phyloP scores from a whole-genome alignment of 1,139 yeast genomes.

The Scheffersomyces cryptocercus region DNA sequence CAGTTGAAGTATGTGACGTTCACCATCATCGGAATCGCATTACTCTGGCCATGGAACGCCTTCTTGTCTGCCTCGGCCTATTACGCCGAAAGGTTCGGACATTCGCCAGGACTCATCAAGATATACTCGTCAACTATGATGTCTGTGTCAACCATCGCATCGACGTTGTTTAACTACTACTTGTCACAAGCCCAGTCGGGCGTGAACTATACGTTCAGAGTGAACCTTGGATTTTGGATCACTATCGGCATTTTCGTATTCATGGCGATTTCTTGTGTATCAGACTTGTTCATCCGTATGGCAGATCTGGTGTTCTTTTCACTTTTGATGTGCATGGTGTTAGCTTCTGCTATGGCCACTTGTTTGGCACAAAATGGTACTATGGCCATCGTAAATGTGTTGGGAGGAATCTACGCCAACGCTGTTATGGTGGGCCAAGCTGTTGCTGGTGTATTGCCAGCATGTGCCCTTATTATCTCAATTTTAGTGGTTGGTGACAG shows the following conservation, averaged over 20 bases:
- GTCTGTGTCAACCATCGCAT: conserved; percentile 79
- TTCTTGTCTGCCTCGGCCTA: conserved; percentile 84
- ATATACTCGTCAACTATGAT: conserved; percentile 83
- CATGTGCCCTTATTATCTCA: conserved; percentile 69
- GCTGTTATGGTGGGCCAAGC: conserved; percentile 96
- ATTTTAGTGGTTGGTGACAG: conserved; percentile 44
- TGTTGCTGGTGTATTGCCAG: conserved; percentile 87
- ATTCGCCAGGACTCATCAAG: conserved; percentile 53
- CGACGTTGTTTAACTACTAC: conserved; percentile 59
- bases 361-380: conserved; percentile 86
- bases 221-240: conserved; percentile 57
- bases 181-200: conserved; percentile 68
- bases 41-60: conserved; percentile 97
- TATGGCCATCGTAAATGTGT: conserved; percentile 80
- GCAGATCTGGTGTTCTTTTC: conserved; percentile 41
- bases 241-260: conserved; percentile 58
- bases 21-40: conserved; percentile 68
- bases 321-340: conserved; percentile 58
- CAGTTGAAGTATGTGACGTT: conserved; percentile 62
- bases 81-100: conserved; percentile 64
- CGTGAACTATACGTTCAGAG: conserved; percentile 63
- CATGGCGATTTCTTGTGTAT: conserved; percentile 50
- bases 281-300: conserved; percentile 39
- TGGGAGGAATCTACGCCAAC: conserved; percentile 78
- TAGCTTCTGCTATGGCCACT: conserved; percentile 63